A percentile compares a stretch with the other conserved stretches of the same genome.
Conservation (phyloP, 495 filamentous ascomycete species). For the Evansstolkia leycettana region DNA sequence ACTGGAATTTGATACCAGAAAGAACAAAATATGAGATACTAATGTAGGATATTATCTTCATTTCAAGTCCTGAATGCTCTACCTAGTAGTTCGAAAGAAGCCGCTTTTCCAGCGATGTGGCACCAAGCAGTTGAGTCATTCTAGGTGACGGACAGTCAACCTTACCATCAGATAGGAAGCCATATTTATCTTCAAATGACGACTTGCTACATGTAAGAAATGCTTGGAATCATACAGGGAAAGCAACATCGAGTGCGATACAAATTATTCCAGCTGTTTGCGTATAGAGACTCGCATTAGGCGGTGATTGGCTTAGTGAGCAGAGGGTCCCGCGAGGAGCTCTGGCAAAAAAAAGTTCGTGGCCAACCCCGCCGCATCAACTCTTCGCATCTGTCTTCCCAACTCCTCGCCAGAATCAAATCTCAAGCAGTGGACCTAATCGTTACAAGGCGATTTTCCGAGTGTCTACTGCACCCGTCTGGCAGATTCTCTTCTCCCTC, state of each 20-base stretch:
- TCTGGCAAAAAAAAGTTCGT: conserved; percentile 23
- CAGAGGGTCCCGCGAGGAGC: conserved; percentile 6
- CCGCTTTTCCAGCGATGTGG: no score
- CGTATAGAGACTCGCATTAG: not conserved
- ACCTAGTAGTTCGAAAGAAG: no score
- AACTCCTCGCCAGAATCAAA: no score
- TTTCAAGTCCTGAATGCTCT: no score
- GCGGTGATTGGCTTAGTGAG: not conserved
- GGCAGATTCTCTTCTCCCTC: not conserved
- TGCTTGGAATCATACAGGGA: not conserved
- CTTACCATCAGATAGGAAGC: no score
- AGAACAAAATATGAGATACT: no score
- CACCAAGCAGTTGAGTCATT: no score
- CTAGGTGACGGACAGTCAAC: no score
- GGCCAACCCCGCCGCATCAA: conserved; percentile 13
- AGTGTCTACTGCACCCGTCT: not conserved
- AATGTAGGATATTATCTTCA: no score
- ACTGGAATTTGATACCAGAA: no score
- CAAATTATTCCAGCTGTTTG: not conserved
- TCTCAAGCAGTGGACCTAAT: no score
- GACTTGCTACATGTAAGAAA: not conserved
- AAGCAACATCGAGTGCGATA: not conserved
- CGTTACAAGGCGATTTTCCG: no score
- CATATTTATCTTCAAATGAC: not conserved
- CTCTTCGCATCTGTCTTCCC: not conserved